Percentiles rank a stretch among this genome's conserved stretches.
Conservation (phyloP, 202 grass and related monocot species). For the Schoenoplectus triqueter region DNA sequence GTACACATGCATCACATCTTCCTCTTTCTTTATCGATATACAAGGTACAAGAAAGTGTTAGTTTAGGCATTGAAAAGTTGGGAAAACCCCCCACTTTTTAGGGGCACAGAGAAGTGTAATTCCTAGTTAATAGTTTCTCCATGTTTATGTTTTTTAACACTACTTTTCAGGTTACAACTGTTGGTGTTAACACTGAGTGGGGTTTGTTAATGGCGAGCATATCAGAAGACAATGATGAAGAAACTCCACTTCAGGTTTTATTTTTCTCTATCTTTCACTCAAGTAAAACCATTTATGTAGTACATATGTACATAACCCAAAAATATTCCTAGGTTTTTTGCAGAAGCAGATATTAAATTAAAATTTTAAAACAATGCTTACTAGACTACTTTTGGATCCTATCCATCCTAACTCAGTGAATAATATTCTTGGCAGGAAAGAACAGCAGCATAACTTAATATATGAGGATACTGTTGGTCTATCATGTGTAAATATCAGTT, state of each 20-base stretch:
- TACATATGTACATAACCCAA: not conserved
- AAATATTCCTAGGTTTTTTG: not conserved
- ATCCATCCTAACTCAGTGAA: not conserved
- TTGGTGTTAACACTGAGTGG: slow-evolving; percentile 98
- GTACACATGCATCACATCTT: not conserved
- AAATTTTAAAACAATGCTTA: not conserved
- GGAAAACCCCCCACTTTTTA: no score
- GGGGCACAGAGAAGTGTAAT: no score
- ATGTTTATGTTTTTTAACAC: slow-evolving; percentile 22
- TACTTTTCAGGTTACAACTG: slow-evolving; percentile 74
- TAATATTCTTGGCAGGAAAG: slow-evolving; percentile 1
- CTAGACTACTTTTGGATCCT: not conserved
- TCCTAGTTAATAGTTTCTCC: not conserved
- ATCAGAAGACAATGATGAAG: slow-evolving; percentile 98
- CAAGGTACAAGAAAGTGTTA: not conserved
- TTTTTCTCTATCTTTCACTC: not conserved
- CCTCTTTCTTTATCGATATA: not conserved
- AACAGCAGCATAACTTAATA: no score
- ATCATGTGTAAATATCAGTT: slow-evolving; percentile 26
- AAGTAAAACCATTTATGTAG: not conserved
- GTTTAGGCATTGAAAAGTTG: not conserved
- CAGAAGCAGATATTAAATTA: not conserved
- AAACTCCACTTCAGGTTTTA: slow-evolving; percentile 93
- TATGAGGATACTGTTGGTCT: not conserved
- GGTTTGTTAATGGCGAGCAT: slow-evolving; percentile 96